Conservation (phyloP, 2,329 filamentous ascomycete genomes). For the Ophiostoma populinum region DNA sequence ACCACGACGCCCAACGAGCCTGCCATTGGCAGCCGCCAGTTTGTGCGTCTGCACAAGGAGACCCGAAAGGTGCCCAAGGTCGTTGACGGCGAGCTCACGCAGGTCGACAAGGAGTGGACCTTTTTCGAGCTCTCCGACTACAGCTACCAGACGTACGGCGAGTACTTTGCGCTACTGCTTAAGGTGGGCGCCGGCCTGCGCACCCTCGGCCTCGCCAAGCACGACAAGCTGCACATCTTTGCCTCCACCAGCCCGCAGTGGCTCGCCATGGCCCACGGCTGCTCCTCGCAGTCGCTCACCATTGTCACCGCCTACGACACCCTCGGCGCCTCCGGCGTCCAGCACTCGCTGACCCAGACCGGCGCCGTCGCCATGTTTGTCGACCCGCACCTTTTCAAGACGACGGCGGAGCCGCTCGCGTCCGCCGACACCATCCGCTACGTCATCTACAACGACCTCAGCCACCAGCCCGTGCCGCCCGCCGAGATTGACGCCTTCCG, state of each 20-base stretch:
- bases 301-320: constrained; percentile 95
- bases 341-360: constrained; percentile 73
- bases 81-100: constrained; percentile 58
- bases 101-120: constrained; percentile 82
- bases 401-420: constrained; percentile 37
- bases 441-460: constrained; percentile 44
- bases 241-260: constrained; percentile 74
- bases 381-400: constrained; percentile 60
- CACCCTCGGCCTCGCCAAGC: constrained; percentile 50
- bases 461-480: constrained; percentile 31
- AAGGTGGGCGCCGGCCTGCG: constrained; percentile 57
- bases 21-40: constrained; percentile 52
- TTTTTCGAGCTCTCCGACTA: constrained; percentile 73
- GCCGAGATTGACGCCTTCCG: constrained; percentile 38
- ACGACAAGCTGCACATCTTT: constrained; percentile 63
- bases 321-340: constrained; percentile 66
- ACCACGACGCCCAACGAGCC: constrained; percentile 43
- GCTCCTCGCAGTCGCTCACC: constrained; percentile 70
- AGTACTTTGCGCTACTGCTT: constrained; percentile 56
- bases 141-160: constrained; percentile 58
- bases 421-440: constrained; percentile 37
- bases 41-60: constrained; percentile 66
- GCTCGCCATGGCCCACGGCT: constrained; percentile 62
- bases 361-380: constrained; percentile 69
- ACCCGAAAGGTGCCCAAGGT: constrained; percentile 82